These are phyloP conservation scores for Suillus sp. DNA, from an alignment of 768 basidiomycete species.

Conservation along the genomic window DNA sequence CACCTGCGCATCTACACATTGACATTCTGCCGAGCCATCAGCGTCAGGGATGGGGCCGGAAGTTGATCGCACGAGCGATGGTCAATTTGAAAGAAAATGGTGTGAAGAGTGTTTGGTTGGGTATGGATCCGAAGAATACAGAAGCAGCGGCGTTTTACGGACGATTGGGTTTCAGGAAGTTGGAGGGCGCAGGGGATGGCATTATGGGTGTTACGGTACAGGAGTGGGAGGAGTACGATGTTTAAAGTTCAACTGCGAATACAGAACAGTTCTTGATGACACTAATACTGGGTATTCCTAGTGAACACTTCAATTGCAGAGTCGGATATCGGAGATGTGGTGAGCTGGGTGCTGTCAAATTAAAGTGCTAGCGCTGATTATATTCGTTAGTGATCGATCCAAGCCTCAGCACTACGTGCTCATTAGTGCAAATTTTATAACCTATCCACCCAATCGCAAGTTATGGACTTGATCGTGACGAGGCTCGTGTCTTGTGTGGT, in stretches of 20 bases:
- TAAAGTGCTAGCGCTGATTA: background rate
- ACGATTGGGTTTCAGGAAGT: constrained; percentile 58
- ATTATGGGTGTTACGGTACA: constrained; percentile 60
- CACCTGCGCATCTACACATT: constrained; percentile 77
- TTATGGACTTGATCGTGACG: background rate
- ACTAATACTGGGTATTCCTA: background rate
- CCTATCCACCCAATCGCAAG: background rate
- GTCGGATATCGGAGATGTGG: background rate
- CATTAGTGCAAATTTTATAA: background rate
- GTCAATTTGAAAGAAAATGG: constrained; percentile 51
- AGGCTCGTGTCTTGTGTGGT: background rate
- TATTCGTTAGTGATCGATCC: background rate
- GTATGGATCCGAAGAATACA: constrained; percentile 63
- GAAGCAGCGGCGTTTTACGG: constrained; percentile 63
- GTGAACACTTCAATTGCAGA: background rate
- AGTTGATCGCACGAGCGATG: constrained; percentile 57
- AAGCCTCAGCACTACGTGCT: background rate
- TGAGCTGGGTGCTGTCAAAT: background rate
- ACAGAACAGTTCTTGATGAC: background rate
- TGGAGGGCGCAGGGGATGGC: constrained; percentile 52
- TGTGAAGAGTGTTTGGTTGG: constrained; percentile 62
- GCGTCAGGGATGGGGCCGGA: constrained; percentile 70
- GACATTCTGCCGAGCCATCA: constrained; percentile 69
- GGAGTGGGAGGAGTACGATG: constrained; percentile 26
- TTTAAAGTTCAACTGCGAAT: constrained; percentile 1